Conservation (phyloP, 176 grass and related monocot genomes). For the Triticum turgidum region DNA sequence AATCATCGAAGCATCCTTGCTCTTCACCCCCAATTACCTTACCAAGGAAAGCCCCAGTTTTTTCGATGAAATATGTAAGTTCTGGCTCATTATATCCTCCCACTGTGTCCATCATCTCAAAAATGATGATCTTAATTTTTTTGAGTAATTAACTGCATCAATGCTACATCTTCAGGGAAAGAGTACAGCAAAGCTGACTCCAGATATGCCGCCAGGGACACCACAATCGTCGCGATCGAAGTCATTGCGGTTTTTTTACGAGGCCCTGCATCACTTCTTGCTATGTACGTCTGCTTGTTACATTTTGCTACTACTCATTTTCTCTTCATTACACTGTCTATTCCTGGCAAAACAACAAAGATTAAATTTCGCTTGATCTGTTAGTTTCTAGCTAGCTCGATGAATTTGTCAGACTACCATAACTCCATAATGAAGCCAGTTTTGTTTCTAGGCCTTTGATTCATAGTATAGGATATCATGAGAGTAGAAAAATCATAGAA, state of each 20-base stretch:
- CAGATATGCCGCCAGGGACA: constrained; percentile 66
- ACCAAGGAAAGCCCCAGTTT: constrained; percentile 55
- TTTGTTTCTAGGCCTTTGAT: no score
- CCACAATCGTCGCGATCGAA: constrained; percentile 57
- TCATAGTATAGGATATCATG: no score
- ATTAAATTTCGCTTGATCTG: no score
- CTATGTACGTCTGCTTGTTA: constrained; percentile 36
- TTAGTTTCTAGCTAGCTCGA: no score
- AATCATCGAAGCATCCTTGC: constrained; percentile 67
- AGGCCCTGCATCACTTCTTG: constrained; percentile 69
- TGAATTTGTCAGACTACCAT: no score
- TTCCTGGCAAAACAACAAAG: no score
- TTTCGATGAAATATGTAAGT: constrained; percentile 87
- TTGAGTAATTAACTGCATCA: no score
- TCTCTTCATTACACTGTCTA: no score
- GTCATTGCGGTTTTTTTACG: constrained; percentile 69
- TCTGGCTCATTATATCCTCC: neutral
- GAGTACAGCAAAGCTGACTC: constrained; percentile 91
- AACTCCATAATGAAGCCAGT: no score
- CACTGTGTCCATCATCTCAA: no score
- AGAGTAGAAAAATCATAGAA: no score
- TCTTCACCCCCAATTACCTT: constrained; percentile 64
- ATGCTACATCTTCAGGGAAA: constrained; percentile 55
- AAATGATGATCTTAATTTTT: no score
- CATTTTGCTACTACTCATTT: neutral